These are phyloP conservation scores for Verticillium alfalfae DNA, from an alignment of 2,329 filamentous ascomycete genomes.

Conservation along the genomic window DNA sequence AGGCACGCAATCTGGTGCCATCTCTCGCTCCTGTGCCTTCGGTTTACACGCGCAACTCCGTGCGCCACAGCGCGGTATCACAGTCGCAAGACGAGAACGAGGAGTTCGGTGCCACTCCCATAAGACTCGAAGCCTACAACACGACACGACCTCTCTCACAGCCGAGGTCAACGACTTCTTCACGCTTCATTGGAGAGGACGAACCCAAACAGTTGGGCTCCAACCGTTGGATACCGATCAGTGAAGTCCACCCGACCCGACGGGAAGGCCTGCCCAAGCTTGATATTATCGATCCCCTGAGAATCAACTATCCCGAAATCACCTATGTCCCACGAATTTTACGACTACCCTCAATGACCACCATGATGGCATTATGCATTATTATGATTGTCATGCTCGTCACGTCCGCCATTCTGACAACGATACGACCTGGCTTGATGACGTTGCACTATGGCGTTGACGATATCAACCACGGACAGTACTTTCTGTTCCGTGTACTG, in stretches of 20 bases:
- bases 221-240: slow-evolving; percentile 24
- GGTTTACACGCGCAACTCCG: not conserved
- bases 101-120: not conserved
- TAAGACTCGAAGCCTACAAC: not conserved
- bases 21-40: not conserved
- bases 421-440: slow-evolving; percentile 57
- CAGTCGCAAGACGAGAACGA: not conserved
- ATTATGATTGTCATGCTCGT: slow-evolving; percentile 68
- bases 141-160: not conserved
- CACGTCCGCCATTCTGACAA: slow-evolving; percentile 66
- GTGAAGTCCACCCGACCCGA: slow-evolving; percentile 15
- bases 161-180: not conserved
- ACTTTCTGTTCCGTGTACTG: slow-evolving; percentile 82
- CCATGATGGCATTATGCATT: slow-evolving; percentile 56
- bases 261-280: slow-evolving; percentile 12
- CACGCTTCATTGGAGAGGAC: not conserved
- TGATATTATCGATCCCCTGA: slow-evolving; percentile 29
- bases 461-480: slow-evolving; percentile 63
- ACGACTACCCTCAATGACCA: slow-evolving; percentile 57
- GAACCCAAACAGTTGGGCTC: not conserved
- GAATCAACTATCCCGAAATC: slow-evolving; percentile 42
- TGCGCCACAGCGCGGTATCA: not conserved
- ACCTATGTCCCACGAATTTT: slow-evolving; percentile 69
- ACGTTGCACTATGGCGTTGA: slow-evolving; percentile 46
- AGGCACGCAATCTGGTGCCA: not conserved